These are phyloP conservation scores for Xylariaceae sp. DNA, from an alignment of 2,329 filamentous ascomycete genomes.

Conservation along the genomic window DNA sequence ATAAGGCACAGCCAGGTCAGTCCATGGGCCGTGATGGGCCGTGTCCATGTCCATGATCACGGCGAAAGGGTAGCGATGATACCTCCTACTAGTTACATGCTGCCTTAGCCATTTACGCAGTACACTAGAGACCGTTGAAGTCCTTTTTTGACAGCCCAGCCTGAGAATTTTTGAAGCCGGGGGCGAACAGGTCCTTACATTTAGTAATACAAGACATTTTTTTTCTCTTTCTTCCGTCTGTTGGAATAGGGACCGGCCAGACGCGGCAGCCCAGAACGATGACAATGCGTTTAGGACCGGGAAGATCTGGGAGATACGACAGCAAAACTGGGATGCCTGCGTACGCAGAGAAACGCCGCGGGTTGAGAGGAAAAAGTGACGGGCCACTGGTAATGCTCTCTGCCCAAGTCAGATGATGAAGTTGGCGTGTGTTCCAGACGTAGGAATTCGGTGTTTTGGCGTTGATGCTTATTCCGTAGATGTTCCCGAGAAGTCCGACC, in stretches of 20 bases:
- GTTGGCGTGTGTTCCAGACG: slow-evolving; percentile 4
- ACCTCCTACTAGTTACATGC: slow-evolving; percentile 12
- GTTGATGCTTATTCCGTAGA: not conserved
- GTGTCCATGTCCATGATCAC: slow-evolving; percentile 15
- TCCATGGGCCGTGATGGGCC: slow-evolving; percentile 6
- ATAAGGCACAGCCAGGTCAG: slow-evolving; percentile 26
- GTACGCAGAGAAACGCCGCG: not conserved
- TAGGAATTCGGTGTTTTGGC: slow-evolving; percentile 8
- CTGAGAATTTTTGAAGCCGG: slow-evolving; percentile 4
- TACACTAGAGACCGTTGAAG: slow-evolving; percentile 13
- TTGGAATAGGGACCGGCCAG: slow-evolving; percentile 17
- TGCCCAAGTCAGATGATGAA: slow-evolving; percentile 16
- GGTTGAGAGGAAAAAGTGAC: not conserved
- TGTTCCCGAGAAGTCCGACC: slow-evolving; percentile 11
- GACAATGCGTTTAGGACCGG: slow-evolving; percentile 15
- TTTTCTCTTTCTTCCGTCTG: slow-evolving; percentile 4
- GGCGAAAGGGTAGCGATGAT: slow-evolving; percentile 5
- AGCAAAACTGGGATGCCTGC: slow-evolving; percentile 18
- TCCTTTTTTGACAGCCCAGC: not conserved
- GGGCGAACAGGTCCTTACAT: not conserved
- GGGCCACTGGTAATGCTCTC: slow-evolving; percentile 2
- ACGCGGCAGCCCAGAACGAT: slow-evolving; percentile 13
- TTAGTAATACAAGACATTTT: slow-evolving; percentile 12
- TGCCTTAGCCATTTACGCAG: slow-evolving; percentile 7
- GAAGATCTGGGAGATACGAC: slow-evolving; percentile 5